Evolutionary conservation across 495 filamentous ascomycete species (phyloP).

Genomic region (Penicillium nucicola): DNA sequence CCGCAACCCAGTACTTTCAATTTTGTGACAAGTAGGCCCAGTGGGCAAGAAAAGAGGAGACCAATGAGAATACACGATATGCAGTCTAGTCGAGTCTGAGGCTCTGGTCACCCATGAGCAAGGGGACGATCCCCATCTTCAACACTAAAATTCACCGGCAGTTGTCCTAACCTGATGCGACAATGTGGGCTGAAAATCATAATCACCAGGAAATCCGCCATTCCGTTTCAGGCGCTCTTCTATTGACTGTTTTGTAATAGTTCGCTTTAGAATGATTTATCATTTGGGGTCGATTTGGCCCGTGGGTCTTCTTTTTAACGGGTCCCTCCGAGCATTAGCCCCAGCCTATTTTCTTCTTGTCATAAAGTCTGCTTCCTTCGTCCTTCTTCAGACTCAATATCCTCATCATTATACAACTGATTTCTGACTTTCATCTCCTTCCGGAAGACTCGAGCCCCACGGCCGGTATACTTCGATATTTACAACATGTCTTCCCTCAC

Average conservation of each 20-base stretch:
- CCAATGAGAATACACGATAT: neutral
- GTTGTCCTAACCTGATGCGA: neutral
- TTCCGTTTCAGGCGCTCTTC: neutral
- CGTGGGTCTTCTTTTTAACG: neutral
- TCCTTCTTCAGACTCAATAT: too few relatives aligned
- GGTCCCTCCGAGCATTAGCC: neutral
- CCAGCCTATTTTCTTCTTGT: too few relatives aligned
- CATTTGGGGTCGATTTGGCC: neutral
- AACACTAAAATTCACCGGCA: constrained; percentile 43
- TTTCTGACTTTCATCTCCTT: too few relatives aligned
- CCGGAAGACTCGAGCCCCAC: too few relatives aligned
- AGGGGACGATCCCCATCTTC: constrained; percentile 28
- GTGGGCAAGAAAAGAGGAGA: neutral
- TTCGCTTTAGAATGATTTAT: neutral
- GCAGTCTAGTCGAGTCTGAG: neutral
- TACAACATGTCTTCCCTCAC: neutral
- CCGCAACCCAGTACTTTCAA: too few relatives aligned
- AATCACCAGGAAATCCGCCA: neutral
- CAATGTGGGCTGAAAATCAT: neutral
- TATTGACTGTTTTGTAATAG: neutral
- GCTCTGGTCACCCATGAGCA: constrained; percentile 3
- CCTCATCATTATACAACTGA: too few relatives aligned
- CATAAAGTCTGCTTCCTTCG: too few relatives aligned
- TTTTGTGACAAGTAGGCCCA: neutral
- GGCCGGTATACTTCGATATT: too few relatives aligned